A percentile compares a stretch with the other conserved stretches of the same genome.
Conservation (phyloP, 495 filamentous ascomycete species). For the Astrocystis sublimbata region DNA sequence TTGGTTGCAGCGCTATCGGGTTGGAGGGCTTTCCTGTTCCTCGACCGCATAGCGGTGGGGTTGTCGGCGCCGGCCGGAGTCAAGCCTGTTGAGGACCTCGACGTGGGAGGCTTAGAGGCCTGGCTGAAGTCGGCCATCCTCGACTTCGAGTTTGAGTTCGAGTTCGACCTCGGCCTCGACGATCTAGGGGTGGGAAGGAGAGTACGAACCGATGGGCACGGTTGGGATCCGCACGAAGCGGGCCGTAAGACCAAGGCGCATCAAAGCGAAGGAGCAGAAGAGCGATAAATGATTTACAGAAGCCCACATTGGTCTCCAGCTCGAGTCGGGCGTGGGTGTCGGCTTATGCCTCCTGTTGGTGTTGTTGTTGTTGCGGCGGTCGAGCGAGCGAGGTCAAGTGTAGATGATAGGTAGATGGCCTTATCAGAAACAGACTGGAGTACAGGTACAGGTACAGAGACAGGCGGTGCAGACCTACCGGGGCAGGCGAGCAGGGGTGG, state of each 20-base stretch:
- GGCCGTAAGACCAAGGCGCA: slow-evolving; percentile 10
- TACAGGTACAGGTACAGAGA: not conserved
- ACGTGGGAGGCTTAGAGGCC: slow-evolving; percentile 21
- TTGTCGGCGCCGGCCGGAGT: slow-evolving; percentile 28
- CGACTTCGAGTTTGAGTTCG: not conserved
- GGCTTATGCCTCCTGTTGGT: not conserved
- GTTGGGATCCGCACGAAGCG: slow-evolving; percentile 25
- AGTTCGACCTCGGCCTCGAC: not conserved
- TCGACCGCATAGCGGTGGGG: slow-evolving; percentile 27
- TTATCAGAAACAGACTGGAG: not conserved
- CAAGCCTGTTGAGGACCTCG: slow-evolving; percentile 26
- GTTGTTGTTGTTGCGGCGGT: no score
- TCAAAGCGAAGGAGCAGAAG: slow-evolving; percentile 14
- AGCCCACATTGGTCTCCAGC: slow-evolving; percentile 31
- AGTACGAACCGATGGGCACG: slow-evolving; percentile 24
- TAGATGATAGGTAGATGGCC: not conserved
- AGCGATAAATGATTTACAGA: slow-evolving; percentile 5
- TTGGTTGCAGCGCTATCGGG: slow-evolving; percentile 2
- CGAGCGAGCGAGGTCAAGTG: slow-evolving; percentile 1
- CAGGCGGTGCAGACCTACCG: no score
- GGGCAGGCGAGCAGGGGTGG: not conserved
- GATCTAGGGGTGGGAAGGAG: slow-evolving; percentile 22
- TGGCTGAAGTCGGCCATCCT: slow-evolving; percentile 32
- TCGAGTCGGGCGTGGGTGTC: not conserved
- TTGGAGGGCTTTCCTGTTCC: slow-evolving; percentile 24